These are phyloP conservation scores for Lineolata rhizophorae DNA, from an alignment of 495 filamentous ascomycete species.

Conservation along the genomic window DNA sequence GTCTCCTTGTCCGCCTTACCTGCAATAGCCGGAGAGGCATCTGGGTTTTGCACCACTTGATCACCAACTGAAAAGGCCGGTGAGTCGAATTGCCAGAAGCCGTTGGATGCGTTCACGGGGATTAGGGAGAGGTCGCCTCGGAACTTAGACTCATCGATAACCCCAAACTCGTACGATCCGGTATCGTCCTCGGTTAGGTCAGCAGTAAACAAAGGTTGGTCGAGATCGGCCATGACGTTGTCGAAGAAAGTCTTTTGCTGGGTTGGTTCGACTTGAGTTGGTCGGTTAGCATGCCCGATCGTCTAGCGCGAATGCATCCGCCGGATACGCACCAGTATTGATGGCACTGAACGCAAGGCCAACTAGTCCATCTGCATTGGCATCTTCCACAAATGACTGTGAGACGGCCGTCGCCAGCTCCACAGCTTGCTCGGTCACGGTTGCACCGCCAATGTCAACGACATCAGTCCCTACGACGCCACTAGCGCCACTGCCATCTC, in stretches of 20 bases:
- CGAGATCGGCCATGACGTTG: conserved; percentile 39
- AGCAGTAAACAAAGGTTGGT: conserved; percentile 50
- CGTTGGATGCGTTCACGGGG: conserved; percentile 34
- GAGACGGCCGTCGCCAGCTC: conserved; percentile 47
- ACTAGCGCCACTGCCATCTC: conserved; percentile 42
- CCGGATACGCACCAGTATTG: no score
- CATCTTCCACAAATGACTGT: conserved; percentile 37
- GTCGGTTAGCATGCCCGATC: neutral
- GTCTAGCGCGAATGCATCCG: no score
- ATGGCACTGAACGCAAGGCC: conserved; percentile 55
- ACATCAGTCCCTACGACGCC: conserved; percentile 51
- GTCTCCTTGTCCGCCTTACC: no score
- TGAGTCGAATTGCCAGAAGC: conserved; percentile 59
- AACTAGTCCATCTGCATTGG: conserved; percentile 45
- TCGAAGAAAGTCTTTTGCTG: conserved; percentile 67
- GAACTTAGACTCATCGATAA: conserved; percentile 44
- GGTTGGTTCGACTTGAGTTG: conserved; percentile 33
- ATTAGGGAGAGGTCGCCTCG: conserved; percentile 39
- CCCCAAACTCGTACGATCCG: conserved; percentile 61
- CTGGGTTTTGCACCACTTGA: conserved; percentile 11
- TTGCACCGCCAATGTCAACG: conserved; percentile 52
- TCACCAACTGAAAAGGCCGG: conserved; percentile 32
- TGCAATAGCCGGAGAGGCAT: conserved; percentile 18
- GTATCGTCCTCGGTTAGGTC: conserved; percentile 36
- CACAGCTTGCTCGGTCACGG: conserved; percentile 42